Base-by-base conservation (phyloP, 2,329 filamentous ascomycete genomes). In the Paraphoma chrysanthemicola region DNA sequence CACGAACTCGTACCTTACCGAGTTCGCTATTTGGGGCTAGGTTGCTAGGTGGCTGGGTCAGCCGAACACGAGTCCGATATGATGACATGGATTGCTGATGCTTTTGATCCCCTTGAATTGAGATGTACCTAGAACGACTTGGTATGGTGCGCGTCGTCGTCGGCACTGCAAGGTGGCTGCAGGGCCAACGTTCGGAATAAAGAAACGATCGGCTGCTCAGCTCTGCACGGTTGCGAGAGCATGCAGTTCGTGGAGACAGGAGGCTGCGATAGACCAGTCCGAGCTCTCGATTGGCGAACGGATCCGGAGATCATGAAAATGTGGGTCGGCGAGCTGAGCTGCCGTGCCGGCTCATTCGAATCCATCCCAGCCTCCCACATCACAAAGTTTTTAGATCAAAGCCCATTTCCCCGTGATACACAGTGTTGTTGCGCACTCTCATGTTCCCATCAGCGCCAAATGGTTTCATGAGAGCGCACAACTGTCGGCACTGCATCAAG, bases 241-340 rank as follows among this genome's bases (percentile, higher is more conserved):
- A 52, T 56, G 56, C 51, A 56, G 44, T 51, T 44, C 45, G 38
- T 48, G 53, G 23, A 43, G 23, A 38, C 36, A 47, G 46, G 23
- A 16, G 30, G 42, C 33, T 42, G 31, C 30, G 23, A 51, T 29
- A 44, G 23, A 10, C 51, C 30, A 45, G 56, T 33, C 56, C 56
- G 39, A 57, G 63, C 64, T 62, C 48, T 60, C 63, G 66, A 67
- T 67, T 67, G 57, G 61, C 61, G 66, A 67, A 49, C 55, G 54
- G 47, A 50, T 48, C n/a, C 44, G 10, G 61, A 60, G 56, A 45
- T 56, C 51, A 48, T 47, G 17, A 42, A 38, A 51, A 48, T 14
- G 44, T 53, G 47, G 59, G 62, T 61, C 58, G 54, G 51, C 60
- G 42, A 58, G 51, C 52, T 58, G 57, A 48, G 41, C 53, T 33